Base-by-base conservation (phyloP, 2,329 filamentous ascomycete genomes). In the Ilyonectria destructans region DNA sequence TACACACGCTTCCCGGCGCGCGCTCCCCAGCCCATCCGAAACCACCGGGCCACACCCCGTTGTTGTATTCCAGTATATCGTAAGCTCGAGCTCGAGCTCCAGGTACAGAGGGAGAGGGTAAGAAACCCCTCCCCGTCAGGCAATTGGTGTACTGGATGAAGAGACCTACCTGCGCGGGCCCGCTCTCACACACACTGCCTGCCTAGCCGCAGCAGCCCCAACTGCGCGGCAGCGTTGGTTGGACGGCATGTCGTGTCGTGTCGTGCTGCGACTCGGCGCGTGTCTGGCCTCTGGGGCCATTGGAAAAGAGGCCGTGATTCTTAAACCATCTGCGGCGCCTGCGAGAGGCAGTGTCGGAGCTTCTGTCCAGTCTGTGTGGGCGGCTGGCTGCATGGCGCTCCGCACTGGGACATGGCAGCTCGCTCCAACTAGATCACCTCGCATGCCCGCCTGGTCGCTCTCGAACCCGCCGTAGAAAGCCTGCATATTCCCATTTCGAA, bases 11-110 rank as follows among this genome's bases (percentile, higher is more conserved):
- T 57, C 62, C 62, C 59, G 51, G 55, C 40, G 49, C 40, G 49
- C 62, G 57, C 55, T 40, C 26, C 43, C 35, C 31, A 59, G 51
- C 63, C 65, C 62, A 52, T 43, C 55, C 72, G 37, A 59, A 55
- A 21, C 48, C 29, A 48, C 62, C 56, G 64, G 58, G 35, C 57
- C 35, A 52, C 23, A n/a, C 40, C 48, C 48, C 59, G 51, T 21
- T 12, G 31, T 13, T 33, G 31, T 15, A 19, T 33, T 54, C 13
- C 51, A 19, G 51, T 35, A 54, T 35, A 54, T 35, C 51, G 51
- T 54, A 54, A 54, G 31, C 51, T 54, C n/a, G 19, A 43, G 40
- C 40, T 43, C 15, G 40, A 43, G 40, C 40, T 37, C 51, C 51
- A 35, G 51, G 51, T 9, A 54, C 29, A 35, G 49, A 54, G 4